Evolutionary conservation across 192 early-diverging fungal genomes (phyloP), one percentile per base, ranked within the genome.

Genomic region (Phlyctochytrium bullatum): DNA sequence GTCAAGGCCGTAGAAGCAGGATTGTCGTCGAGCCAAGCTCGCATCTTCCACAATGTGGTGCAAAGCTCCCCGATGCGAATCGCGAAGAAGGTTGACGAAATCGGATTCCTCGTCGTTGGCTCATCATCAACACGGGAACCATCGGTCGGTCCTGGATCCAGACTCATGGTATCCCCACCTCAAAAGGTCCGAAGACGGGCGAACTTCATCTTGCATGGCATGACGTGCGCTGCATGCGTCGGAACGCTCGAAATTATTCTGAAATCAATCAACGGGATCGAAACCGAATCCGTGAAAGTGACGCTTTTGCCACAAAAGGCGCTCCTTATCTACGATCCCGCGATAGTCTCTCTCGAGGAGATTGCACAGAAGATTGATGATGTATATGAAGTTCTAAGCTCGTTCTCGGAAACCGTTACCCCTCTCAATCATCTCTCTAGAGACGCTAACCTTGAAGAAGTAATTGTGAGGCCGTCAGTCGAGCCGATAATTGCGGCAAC

Each of bases 181-280:
- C 36, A 20, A 36, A 16, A 20, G 53, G 20, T 28, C 4, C 16
- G 27, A 79, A 78, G 65, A 67, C 83, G 28, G 70, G 40, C 10
- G 10, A 47, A 71, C 31, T 66, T 93, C 24, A 73, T 81, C 27
- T 73, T 94, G 36, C 70, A 79, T 0, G 95, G 95, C 4, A 89
- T 98, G 88, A 92, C 93, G 0, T 98, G 95, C 60, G 79, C 83
- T 1, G 88, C 90, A 23, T 98, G 95, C 67, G 93, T 95, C 31
- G 72, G 79, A 4, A 76, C 90, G 0, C 85, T 96, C 24, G 85
- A 84, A 34, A 71, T 69, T 14, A 73, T 82, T 2, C 77, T 93
- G 14, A 58, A 51, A 17, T 12, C 24, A 2, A 27, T 88, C 3
- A 69, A 77, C 31, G 84, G 90, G 1, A 81, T 92, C 3, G 59